Base-by-base conservation (phyloP, 352 stramenopile species). In the Globisporangium lucens region DNA sequence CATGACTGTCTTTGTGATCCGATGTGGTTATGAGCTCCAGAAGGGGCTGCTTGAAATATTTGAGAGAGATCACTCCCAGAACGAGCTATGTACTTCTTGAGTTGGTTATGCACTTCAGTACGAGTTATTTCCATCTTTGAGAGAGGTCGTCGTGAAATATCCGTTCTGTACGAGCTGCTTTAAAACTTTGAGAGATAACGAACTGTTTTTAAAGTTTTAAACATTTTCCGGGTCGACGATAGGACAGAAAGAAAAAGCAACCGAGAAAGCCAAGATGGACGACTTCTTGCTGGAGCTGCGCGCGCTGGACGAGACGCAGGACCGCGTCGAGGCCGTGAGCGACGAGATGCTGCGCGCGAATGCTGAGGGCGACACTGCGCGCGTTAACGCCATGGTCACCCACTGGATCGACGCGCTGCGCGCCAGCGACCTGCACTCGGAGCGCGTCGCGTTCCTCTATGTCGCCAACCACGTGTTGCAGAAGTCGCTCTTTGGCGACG, bases 381-480 rank as follows among this genome's bases (percentile, higher is more conserved):
- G 76, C 35, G 75, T 76, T 29, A 52, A 60, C 9, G 74, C 82
- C 53, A 90, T 94, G 80, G 77, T 89, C 36, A 73, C 78, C 58
- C 76, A 75, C 55, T 94, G 84, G 87, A 87, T 92, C 47, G 65
- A 77, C 51, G 80, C 76, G 52, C 73, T 94, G 63, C 80, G 85
- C 15, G 70, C 76, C 41, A 90, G 81, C 70, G 87, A 93, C 71
- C 87, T 92, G 66, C 83, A 93, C 70, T 85, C 82, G 20, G 87
- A 94, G 67, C 84, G 87, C 64, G 78, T 94, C 38, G 84, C 87
- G 12, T 94, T 89, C 70, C 76, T 94, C 4, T 94, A 91, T 61
- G 87, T 94, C 58, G 84, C 87, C 63, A 94, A 94, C 65, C 87
- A 94, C 71, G 87, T 94, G 66, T 74, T 94, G 24, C 86, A 88